These are phyloP conservation scores for Fusarium nematophilum DNA, from an alignment of 2,329 filamentous ascomycete genomes.

Conservation along the genomic window DNA sequence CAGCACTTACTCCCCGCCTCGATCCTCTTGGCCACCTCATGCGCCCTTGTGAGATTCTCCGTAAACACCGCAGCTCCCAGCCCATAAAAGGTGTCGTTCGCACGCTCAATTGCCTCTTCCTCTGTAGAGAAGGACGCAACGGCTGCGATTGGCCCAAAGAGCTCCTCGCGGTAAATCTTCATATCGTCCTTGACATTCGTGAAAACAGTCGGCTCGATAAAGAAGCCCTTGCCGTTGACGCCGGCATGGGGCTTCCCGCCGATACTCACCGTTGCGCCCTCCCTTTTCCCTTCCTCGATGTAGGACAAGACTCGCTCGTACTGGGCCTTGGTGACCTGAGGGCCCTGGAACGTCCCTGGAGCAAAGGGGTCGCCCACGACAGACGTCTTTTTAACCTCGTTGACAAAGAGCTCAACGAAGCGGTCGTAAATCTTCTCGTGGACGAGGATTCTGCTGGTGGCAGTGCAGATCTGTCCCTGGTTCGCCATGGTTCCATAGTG, in stretches of 20 bases:
- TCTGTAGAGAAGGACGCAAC: slow-evolving; percentile 55
- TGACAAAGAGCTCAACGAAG: too few relatives aligned
- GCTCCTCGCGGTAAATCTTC: slow-evolving; percentile 56
- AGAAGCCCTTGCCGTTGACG: too few relatives aligned
- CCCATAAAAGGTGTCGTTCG: too few relatives aligned
- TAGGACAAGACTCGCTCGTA: slow-evolving; percentile 76
- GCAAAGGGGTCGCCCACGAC: slow-evolving; percentile 76
- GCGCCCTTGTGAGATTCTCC: too few relatives aligned
- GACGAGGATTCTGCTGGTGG: slow-evolving; percentile 72
- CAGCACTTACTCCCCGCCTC: too few relatives aligned
- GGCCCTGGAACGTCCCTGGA: slow-evolving; percentile 76
- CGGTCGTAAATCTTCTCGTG: too few relatives aligned
- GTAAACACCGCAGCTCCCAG: too few relatives aligned
- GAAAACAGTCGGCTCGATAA: slow-evolving; percentile 57
- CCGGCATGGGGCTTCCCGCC: too few relatives aligned
- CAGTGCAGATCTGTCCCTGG: slow-evolving; percentile 72
- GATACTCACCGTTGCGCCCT: too few relatives aligned
- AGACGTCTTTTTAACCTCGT: too few relatives aligned
- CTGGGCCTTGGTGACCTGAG: slow-evolving; percentile 76
- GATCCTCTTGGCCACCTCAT: too few relatives aligned
- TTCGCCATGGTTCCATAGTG: slow-evolving; percentile 65
- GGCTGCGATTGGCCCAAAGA: slow-evolving; percentile 56
- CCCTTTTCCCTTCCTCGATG: slow-evolving; percentile 73
- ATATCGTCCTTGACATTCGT: slow-evolving; percentile 52
- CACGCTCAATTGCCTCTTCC: too few relatives aligned